Evolutionary conservation across 108 stramenopile genomes (phyloP).

Genomic region (Aurantiochytrium sp.): DNA sequence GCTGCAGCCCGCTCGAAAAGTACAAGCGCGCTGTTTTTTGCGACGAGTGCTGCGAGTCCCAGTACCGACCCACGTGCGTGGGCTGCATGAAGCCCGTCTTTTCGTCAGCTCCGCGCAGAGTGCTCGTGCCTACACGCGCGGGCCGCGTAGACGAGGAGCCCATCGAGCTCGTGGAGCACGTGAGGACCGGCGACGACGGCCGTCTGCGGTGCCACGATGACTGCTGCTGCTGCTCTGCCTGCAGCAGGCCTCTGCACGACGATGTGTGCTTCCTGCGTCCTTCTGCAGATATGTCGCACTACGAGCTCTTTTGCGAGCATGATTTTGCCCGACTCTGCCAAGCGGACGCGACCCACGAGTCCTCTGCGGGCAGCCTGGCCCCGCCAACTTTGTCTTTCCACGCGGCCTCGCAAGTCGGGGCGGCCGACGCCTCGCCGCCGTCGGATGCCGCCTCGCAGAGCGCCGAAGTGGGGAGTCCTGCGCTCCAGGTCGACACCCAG

Average conservation of each 20-base stretch:
- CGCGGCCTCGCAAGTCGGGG: too few species aligned
- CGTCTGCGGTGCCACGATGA: neutral
- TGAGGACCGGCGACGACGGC: neutral
- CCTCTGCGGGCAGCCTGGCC: too few species aligned
- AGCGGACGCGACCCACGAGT: too few species aligned
- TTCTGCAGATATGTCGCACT: neutral
- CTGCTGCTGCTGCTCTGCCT: neutral
- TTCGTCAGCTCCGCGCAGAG: neutral
- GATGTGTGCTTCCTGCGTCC: neutral
- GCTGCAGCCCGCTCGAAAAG: neutral
- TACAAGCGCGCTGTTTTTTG: neutral
- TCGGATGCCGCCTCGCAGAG: too few species aligned
- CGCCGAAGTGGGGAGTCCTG: too few species aligned
- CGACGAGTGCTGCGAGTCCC: neutral
- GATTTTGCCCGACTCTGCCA: neutral
- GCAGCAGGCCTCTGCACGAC: neutral
- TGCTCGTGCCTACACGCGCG: constrained; percentile 1
- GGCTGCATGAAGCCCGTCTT: neutral
- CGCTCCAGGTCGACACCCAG: too few species aligned
- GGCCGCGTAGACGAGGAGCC: neutral
- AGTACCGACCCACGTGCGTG: neutral
- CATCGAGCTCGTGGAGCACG: neutral
- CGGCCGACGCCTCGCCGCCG: too few species aligned
- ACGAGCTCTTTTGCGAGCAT: neutral
- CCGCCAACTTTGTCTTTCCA: too few species aligned